phyloP scores from a whole-genome alignment of 2,329 filamentous ascomycete genomes.

The Aspergillus fischeri region DNA sequence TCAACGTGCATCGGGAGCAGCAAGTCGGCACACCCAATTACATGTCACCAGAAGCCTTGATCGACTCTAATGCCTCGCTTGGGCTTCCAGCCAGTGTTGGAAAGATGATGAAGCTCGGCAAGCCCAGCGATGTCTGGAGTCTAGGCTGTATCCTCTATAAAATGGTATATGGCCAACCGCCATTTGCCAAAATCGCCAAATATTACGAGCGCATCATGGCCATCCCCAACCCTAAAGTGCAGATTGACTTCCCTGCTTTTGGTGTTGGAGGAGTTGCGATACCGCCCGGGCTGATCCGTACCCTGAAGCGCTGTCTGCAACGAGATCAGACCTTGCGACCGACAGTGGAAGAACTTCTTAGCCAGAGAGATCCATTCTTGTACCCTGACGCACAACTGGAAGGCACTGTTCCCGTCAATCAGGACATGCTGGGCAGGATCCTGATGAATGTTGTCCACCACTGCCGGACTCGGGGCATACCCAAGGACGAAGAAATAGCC shows the following conservation, averaged over 20 bases:
- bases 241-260: constrained; percentile 44
- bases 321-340: constrained; percentile 55
- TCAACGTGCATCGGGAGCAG: constrained; percentile 94
- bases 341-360: constrained; percentile 54
- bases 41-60: constrained; percentile 93
- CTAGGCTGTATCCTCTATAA: constrained; percentile 95
- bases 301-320: constrained; percentile 55
- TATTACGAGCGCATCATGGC: constrained; percentile 72
- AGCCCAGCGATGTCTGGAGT: constrained; percentile 94
- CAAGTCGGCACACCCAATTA: constrained; percentile 97
- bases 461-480: constrained; percentile 53
- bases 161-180: constrained; percentile 95
- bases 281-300: constrained; percentile 53
- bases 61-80: constrained; percentile 71
- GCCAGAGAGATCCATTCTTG: constrained; percentile 53
- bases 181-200: constrained; percentile 87
- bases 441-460: constrained; percentile 58
- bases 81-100: constrained; percentile 45
- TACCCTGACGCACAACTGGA: constrained; percentile 51
- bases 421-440: constrained; percentile 58
- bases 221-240: constrained; percentile 47
- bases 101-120: constrained; percentile 92
- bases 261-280: constrained; percentile 49
- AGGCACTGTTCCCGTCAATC: constrained; percentile 48
- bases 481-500: constrained; percentile 53